A percentile compares a stretch with the other conserved stretches of the same genome.
Evolutionary conservation across 345 rosid species (phyloP).

Genomic region (Lagerstroemia speciosa): DNA sequence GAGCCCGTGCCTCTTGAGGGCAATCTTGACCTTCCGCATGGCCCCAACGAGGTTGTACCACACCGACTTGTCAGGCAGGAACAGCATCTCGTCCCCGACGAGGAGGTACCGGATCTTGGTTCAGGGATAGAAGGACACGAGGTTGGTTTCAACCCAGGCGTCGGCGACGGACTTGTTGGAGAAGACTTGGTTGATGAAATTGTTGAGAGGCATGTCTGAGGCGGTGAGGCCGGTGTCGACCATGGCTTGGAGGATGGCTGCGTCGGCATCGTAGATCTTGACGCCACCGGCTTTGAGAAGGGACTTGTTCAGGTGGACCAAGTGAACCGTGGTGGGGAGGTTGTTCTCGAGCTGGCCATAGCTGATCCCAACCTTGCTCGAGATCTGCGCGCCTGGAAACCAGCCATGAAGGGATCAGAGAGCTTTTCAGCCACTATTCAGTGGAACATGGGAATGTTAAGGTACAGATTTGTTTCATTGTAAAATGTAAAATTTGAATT

Average conservation of each 20-base stretch:
- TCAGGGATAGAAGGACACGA: slow-evolving; percentile 32
- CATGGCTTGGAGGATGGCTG: slow-evolving; percentile 49
- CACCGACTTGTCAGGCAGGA: slow-evolving; percentile 21
- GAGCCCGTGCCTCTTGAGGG: slow-evolving; percentile 30
- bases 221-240: slow-evolving; percentile 44
- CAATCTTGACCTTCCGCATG: slow-evolving; percentile 44
- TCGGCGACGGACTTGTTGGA: slow-evolving; percentile 37
- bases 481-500: too few relatives aligned
- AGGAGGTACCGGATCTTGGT: slow-evolving; percentile 74
- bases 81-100: slow-evolving; percentile 72
- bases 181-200: slow-evolving; percentile 42
- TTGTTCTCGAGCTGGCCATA: slow-evolving; percentile 72
- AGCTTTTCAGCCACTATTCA: background rate
- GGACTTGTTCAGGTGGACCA: slow-evolving; percentile 34
- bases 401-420: too few relatives aligned
- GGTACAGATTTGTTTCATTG: too few relatives aligned
- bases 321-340: slow-evolving; percentile 33
- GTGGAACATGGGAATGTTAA: too few relatives aligned
- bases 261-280: slow-evolving; percentile 70
- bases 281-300: slow-evolving; percentile 46
- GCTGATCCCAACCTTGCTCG: slow-evolving; percentile 59
- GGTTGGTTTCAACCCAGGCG: slow-evolving; percentile 48
- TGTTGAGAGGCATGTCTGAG: slow-evolving; percentile 59
- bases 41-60: slow-evolving; percentile 60
- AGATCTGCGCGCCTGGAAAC: slow-evolving; percentile 29